phyloP scores from a whole-genome alignment of 2,329 filamentous ascomycete genomes.

The Xylaria sp. region DNA sequence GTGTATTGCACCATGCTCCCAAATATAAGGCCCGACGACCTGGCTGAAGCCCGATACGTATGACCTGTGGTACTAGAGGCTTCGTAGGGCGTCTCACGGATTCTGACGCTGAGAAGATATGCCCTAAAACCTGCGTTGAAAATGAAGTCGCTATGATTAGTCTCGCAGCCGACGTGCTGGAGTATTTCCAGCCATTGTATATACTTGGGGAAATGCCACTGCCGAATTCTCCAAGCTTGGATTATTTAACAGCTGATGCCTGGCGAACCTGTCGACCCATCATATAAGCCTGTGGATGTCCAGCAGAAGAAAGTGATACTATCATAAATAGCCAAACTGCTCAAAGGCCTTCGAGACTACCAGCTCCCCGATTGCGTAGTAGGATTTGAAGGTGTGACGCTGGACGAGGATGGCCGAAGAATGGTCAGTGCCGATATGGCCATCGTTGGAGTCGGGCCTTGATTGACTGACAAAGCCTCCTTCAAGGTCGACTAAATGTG shows the following conservation, averaged over 20 bases:
- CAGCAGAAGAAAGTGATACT: constrained; percentile 13
- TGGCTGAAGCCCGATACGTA: constrained; percentile 2
- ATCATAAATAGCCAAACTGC: constrained; percentile 8
- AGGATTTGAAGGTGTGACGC: constrained; percentile 24
- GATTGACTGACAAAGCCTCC: constrained; percentile 14
- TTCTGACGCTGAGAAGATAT: constrained; percentile 9
- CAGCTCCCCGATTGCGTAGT: constrained; percentile 15
- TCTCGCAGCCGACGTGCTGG: constrained; percentile 4
- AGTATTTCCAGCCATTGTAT: background rate
- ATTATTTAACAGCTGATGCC: constrained; percentile 15
- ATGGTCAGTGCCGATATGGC: constrained; percentile 19
- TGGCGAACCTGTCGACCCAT: background rate
- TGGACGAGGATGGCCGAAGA: constrained; percentile 6
- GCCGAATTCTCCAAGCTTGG: background rate
- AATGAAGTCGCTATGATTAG: constrained; percentile 18
- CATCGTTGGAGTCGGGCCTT: constrained; percentile 16
- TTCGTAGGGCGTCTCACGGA: constrained; percentile 17
- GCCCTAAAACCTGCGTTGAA: constrained; percentile 1
- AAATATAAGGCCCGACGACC: background rate
- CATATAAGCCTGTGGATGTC: constrained; percentile 5
- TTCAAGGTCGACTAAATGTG: constrained; percentile 7
- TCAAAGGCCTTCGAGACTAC: constrained; percentile 19
- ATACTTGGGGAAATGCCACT: constrained; percentile 1
- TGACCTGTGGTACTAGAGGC: constrained; percentile 7
- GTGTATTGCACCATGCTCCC: constrained; percentile 6